These are phyloP conservation scores for Dillenia suffruticosa DNA, from an alignment of 164 flowering plant species.

Conservation along the genomic window DNA sequence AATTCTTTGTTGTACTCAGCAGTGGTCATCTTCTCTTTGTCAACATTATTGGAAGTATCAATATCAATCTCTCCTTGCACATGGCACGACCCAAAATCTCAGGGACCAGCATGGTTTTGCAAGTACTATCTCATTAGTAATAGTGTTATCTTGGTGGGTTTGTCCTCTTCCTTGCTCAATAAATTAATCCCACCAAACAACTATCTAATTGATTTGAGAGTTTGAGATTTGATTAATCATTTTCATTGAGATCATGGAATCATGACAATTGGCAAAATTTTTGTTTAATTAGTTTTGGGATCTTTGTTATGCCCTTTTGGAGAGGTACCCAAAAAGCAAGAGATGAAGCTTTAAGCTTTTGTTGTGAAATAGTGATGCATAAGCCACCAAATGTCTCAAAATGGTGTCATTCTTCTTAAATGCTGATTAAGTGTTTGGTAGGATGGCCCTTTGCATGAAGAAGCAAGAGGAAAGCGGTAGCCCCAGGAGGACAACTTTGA, in stretches of 20 bases:
- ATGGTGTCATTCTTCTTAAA: neutral
- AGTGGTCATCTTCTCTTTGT: neutral
- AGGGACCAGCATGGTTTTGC: neutral
- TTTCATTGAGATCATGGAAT: neutral
- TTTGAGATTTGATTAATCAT: neutral
- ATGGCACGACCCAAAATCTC: neutral
- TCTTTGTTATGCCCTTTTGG: neutral
- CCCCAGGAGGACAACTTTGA: conserved; percentile 19
- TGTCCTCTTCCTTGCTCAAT: neutral
- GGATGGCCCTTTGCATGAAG: conserved; percentile 11
- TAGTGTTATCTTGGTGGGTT: neutral
- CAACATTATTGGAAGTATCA: neutral
- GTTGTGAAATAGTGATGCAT: neutral
- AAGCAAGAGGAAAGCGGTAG: conserved; percentile 14
- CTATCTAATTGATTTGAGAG: too few species aligned
- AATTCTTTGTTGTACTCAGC: neutral
- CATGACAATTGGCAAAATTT: neutral
- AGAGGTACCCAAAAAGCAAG: neutral
- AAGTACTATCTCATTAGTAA: neutral
- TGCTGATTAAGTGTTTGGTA: conserved; percentile 16
- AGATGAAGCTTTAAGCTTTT: neutral
- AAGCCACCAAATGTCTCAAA: neutral
- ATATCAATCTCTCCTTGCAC: neutral
- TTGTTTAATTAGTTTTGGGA: neutral
- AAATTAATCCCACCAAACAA: neutral